Percentiles rank a stretch among this genome's conserved stretches.
These are phyloP conservation scores for Lizonia empirigonia DNA, from an alignment of 2,329 filamentous ascomycete genomes.

Conservation along the genomic window DNA sequence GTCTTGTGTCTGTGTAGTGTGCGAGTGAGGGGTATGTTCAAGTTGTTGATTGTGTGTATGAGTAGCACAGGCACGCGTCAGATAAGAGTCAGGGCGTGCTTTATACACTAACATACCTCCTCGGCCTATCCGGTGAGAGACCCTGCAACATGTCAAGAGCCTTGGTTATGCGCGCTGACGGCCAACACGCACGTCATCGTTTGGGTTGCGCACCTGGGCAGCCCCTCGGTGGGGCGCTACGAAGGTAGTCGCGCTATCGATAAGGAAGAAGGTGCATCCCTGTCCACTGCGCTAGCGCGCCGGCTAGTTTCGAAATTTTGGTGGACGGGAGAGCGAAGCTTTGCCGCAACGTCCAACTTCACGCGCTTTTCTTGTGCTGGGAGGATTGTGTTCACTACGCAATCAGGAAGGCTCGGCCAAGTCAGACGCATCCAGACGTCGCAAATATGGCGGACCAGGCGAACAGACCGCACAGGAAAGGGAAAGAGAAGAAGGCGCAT, in stretches of 20 bases:
- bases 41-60: slow-evolving; percentile 3
- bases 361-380: slow-evolving; percentile 1
- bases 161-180: slow-evolving; percentile 33
- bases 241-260: slow-evolving; percentile 35
- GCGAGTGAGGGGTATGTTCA: slow-evolving; percentile 4
- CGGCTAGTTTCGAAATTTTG: slow-evolving; percentile 43
- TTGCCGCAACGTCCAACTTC: slow-evolving; percentile 8
- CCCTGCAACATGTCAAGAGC: slow-evolving; percentile 20
- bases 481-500: slow-evolving; percentile 86
- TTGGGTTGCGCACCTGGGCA: neutral
- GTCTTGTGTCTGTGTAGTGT: neutral
- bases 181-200: slow-evolving; percentile 15
- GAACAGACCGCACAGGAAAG: slow-evolving; percentile 82
- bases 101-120: slow-evolving; percentile 30
- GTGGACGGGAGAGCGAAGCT: slow-evolving; percentile 15
- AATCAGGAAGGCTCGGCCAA: neutral
- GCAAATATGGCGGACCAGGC: slow-evolving; percentile 68
- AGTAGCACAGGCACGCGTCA: slow-evolving; percentile 12
- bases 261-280: slow-evolving; percentile 33
- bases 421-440: slow-evolving; percentile 4
- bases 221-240: slow-evolving; percentile 13
- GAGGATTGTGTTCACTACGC: neutral
- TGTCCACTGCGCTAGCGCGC: slow-evolving; percentile 30
- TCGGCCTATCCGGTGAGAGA: slow-evolving; percentile 8
- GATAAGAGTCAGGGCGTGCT: slow-evolving; percentile 23